Evolutionary conservation across 768 basidiomycete species (phyloP), one percentile per base, ranked within the genome.

Genomic region (Tulasnella sp.): DNA sequence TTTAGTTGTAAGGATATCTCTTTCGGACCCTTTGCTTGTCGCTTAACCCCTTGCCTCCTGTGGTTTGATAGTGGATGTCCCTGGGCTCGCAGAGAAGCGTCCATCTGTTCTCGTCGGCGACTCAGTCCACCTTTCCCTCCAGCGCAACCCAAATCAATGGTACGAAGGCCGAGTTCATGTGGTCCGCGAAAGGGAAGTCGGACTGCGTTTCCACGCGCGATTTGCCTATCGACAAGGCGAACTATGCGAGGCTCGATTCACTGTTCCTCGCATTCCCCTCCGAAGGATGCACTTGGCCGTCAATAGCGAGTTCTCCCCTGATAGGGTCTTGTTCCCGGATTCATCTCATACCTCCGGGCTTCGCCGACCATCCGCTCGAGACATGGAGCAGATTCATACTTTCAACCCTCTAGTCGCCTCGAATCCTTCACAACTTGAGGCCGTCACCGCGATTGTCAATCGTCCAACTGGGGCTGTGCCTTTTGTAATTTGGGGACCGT

Each of bases 281-380:
- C 72, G 79, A 36, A 40, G 79, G 21, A 79, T 79, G 79, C 79
- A 79, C 36, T 12, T 78, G 24, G 79, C 79, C 18, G 21, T 79
- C 39, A 56, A 75, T 24, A 38, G 36, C 38, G 1, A 46, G 39
- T 74, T 79, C 74, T 75, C 39, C 24, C 72, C 74, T 8, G 39
- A 76, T 34, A 76, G 79, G 18, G 36, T 79, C 36, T 62, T 79
- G n/a, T 79, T 79, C 56, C 79, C 79, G 42, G 56, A 44, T 27
- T 24, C 34, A 21, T 31, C n/a, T 31, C 46, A 79, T 31, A 34
- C 74, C 24, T 16, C 27, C 6, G 42, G 42, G 9, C 74, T 44
- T 10, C 18, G 12, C 18, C 58, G 58, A 62, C 44, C 56, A 6
- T 71, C 71, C 19, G 6, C 42, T 18, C 71, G 6, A 38, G 12